Evolutionary conservation across 257 asterid species (phyloP).

Genomic region (Haberlea rhodopensis): DNA sequence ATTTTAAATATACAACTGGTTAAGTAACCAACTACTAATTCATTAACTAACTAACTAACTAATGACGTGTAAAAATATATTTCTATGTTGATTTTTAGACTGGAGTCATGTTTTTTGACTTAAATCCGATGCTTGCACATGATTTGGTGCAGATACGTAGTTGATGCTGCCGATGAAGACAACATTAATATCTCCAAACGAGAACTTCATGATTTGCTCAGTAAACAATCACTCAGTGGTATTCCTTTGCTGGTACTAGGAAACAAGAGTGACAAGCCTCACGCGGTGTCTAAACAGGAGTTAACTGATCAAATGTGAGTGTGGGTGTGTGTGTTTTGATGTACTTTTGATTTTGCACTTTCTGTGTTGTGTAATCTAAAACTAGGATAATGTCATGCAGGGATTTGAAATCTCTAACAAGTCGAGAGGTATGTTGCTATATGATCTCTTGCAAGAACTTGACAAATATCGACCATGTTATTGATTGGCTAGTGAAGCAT

Average conservation of each 20-base stretch:
- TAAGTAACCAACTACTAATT: no score
- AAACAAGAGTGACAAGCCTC: slow-evolving; percentile 85
- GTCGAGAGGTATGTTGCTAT: slow-evolving; percentile 95
- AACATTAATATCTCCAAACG: slow-evolving; percentile 72
- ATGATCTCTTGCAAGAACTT: slow-evolving; percentile 99
- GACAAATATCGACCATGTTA: slow-evolving; percentile 88
- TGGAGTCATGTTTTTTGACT: neutral
- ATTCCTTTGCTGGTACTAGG: slow-evolving; percentile 92
- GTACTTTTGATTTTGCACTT: neutral
- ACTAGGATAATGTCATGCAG: slow-evolving; percentile 38
- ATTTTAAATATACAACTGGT: no score
- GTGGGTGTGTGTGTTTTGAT: neutral
- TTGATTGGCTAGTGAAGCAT: slow-evolving; percentile 94
- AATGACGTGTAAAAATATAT: neutral
- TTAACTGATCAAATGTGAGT: slow-evolving; percentile 89
- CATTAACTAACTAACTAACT: no score
- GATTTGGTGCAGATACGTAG: slow-evolving; percentile 69
- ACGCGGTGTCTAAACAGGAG: slow-evolving; percentile 70
- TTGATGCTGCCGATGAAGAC: slow-evolving; percentile 94
- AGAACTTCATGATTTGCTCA: slow-evolving; percentile 88
- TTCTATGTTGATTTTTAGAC: neutral
- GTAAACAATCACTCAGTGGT: slow-evolving; percentile 82
- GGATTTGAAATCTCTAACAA: slow-evolving; percentile 75
- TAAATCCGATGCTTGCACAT: slow-evolving; percentile 11
- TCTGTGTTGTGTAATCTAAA: neutral